A percentile compares a stretch with the other conserved stretches of the same genome.
Evolutionary conservation across 345 rosid species (phyloP).

Genomic region (Barbarea vulgaris): DNA sequence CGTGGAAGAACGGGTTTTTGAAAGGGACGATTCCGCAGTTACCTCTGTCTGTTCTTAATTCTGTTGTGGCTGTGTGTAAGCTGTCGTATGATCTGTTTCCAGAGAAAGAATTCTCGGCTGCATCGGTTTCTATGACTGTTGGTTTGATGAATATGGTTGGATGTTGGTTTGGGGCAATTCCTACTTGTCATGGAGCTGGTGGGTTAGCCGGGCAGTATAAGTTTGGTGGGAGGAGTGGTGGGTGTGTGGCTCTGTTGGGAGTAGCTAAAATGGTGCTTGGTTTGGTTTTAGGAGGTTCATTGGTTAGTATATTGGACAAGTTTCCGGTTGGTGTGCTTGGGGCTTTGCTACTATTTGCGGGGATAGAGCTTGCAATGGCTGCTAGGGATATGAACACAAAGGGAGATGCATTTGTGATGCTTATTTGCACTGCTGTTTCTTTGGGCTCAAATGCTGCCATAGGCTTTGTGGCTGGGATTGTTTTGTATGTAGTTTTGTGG

Average conservation of each 20-base stretch:
- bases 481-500: slow-evolving; percentile 56
- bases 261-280: slow-evolving; percentile 63
- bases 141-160: slow-evolving; percentile 84
- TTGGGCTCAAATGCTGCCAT: slow-evolving; percentile 79
- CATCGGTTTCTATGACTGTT: slow-evolving; percentile 68
- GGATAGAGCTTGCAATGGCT: slow-evolving; percentile 81
- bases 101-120: slow-evolving; percentile 61
- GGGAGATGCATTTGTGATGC: slow-evolving; percentile 78
- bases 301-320: slow-evolving; percentile 62
- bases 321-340: slow-evolving; percentile 85
- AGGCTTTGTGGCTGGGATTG: slow-evolving; percentile 75
- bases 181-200: slow-evolving; percentile 89
- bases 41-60: slow-evolving; percentile 77
- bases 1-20: slow-evolving; percentile 78
- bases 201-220: slow-evolving; percentile 90
- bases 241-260: slow-evolving; percentile 76
- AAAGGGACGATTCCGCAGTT: slow-evolving; percentile 86
- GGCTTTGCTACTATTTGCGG: slow-evolving; percentile 71
- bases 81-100: slow-evolving; percentile 79
- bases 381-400: slow-evolving; percentile 76
- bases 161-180: slow-evolving; percentile 94
- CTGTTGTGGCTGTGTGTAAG: slow-evolving; percentile 86
- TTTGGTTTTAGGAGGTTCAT: slow-evolving; percentile 65
- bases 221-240: slow-evolving; percentile 90
- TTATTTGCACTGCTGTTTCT: slow-evolving; percentile 64